Evolutionary conservation across 495 filamentous ascomycete species (phyloP).

Genomic region (Penicillium mononematosum): DNA sequence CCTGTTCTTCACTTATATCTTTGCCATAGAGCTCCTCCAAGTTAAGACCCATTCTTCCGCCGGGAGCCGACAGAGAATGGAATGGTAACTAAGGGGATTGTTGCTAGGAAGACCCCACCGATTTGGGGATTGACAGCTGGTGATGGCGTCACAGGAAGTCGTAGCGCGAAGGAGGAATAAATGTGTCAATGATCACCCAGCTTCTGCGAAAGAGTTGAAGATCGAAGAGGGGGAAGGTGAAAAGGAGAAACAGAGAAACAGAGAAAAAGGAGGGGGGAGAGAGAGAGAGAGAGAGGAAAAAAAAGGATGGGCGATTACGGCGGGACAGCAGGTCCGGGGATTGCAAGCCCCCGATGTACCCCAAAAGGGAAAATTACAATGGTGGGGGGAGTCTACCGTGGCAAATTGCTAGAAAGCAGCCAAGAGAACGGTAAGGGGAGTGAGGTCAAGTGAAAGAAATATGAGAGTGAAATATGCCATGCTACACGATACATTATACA

Average conservation of each 20-base stretch:
- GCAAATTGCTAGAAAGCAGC: slow-evolving; percentile 29
- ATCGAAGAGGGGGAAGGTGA: slow-evolving; percentile 18
- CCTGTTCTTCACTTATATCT: slow-evolving; percentile 59
- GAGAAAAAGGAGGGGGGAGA: slow-evolving; percentile 27
- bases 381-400: slow-evolving; percentile 33
- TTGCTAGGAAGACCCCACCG: slow-evolving; percentile 23
- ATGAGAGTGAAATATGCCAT: neutral
- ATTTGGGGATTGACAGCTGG: slow-evolving; percentile 14
- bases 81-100: slow-evolving; percentile 19
- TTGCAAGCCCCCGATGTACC: slow-evolving; percentile 23
- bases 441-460: neutral
- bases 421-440: slow-evolving; percentile 4
- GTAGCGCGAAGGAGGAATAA: slow-evolving; percentile 22
- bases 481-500: neutral
- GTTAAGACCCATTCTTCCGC: slow-evolving; percentile 67
- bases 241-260: slow-evolving; percentile 20
- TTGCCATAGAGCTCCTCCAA: slow-evolving; percentile 64
- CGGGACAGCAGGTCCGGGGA: slow-evolving; percentile 35
- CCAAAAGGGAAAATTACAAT: slow-evolving; percentile 29
- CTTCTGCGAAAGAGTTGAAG: slow-evolving; percentile 29
- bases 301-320: slow-evolving; percentile 28
- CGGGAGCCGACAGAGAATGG: slow-evolving; percentile 48
- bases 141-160: slow-evolving; percentile 35
- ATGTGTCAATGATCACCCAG: slow-evolving; percentile 24
- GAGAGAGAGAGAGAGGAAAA: slow-evolving; percentile 23